Evolutionary conservation across 768 basidiomycete species (phyloP).

Genomic region (Chlorophyllum brunneum): DNA sequence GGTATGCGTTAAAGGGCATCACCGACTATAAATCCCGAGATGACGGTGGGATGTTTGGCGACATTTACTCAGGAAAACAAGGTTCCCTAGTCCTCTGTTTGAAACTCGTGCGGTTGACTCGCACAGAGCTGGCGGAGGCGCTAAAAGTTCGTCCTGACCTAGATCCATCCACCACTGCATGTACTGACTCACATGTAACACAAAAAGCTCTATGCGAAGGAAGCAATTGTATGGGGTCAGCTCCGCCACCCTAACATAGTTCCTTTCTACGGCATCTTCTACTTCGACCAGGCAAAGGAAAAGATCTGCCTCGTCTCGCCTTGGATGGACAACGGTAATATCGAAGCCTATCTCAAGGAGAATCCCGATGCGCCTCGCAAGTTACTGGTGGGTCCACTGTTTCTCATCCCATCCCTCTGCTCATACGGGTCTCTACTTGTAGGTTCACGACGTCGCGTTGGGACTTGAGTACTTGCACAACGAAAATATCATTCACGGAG

Average conservation of each 20-base stretch:
- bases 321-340: too few relatives aligned
- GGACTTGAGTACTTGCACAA: conserved; percentile 15
- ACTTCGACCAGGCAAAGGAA: neutral
- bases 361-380: too few relatives aligned
- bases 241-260: conserved; percentile 8
- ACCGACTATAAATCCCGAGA: neutral
- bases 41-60: neutral
- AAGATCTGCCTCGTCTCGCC: too few relatives aligned
- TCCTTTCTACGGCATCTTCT: conserved; percentile 11
- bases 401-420: neutral
- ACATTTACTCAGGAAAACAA: neutral
- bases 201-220: too few relatives aligned
- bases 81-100: neutral
- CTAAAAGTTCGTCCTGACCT: too few relatives aligned
- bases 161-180: too few relatives aligned
- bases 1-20: neutral
- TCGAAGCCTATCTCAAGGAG: too few relatives aligned
- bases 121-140: neutral
- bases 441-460: conserved; percentile 13
- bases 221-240: too few relatives aligned
- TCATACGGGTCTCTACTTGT: neutral
- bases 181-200: too few relatives aligned
- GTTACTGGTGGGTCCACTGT: too few relatives aligned
- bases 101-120: neutral
- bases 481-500: conserved; percentile 15